Evolutionary conservation across 2,329 filamentous ascomycete species (phyloP), one percentile per base, ranked within the genome.

Genomic region (Sclerotinia nivalis): DNA sequence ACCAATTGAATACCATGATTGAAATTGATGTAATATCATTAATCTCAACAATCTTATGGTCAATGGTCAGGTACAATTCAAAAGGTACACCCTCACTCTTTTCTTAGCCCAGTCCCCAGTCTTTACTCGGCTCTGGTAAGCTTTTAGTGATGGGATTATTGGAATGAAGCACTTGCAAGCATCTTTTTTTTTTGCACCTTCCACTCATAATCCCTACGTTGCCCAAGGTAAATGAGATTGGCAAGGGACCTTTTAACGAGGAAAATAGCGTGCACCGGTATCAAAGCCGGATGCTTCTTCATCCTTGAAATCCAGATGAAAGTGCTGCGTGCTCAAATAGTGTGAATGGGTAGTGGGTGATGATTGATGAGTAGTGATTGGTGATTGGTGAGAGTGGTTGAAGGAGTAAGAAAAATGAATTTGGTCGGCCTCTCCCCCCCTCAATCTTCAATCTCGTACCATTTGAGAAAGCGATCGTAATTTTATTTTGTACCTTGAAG

Each of bases 41-140:
- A 45, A 61, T 47, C 43, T 47, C 59, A 61, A 61, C 43, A 34
- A 31, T 61, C 28, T 49, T n/a, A 59, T 56, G 55, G 55, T 37
- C 20, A 37, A 49, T 49, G 43, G 20, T 34, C 18, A 62, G 58
- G 58, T 18, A 45, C 58, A 28, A 22, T 60, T 28, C 22, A 34
- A 56, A 56, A 49, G 43, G 20, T 50, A 47, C 13, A 62, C 8
- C 45, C 31, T 37, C 20, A 25, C 22, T 15, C 28, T 37, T 37
- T 49, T 28, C 31, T 37, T 37, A 43, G 15, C 34, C 37, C 25
- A 10, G 10, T 49, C 60, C 60, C 45, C 45, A 49, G 31, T 62
- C 60, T 25, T 62, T 20, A 50, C 60, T 62, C 60, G 60, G 60
- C 60, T 62, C 60, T 62, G 45, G 60, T 50, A 62, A 62, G 60